Conservation (phyloP, 2,329 filamentous ascomycete genomes). For the Colletotrichum musicola region DNA sequence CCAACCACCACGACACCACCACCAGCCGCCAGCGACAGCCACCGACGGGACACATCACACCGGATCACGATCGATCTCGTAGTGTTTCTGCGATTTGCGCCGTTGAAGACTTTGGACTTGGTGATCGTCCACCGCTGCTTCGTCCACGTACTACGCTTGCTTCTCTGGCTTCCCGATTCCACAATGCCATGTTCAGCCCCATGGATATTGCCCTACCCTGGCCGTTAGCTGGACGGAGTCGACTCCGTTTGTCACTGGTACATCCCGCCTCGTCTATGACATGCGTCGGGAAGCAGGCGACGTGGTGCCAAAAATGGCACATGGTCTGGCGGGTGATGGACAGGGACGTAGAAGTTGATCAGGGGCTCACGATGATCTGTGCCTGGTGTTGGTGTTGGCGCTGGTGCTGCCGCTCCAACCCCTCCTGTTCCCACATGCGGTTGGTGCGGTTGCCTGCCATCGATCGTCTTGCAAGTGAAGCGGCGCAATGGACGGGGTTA, state of each 20-base stretch:
- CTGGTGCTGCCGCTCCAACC: not conserved
- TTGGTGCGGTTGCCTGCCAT: not conserved
- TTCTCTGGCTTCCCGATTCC: constrained; percentile 5
- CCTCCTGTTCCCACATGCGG: not conserved
- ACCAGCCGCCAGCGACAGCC: not conserved
- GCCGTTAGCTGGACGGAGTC: constrained; percentile 5
- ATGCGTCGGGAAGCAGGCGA: constrained; percentile 18
- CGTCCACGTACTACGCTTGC: constrained; percentile 20
- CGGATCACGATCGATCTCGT: constrained; percentile 21
- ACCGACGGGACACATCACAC: not conserved
- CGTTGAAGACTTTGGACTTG: not conserved
- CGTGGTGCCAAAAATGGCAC: constrained; percentile 16
- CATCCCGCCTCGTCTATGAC: not conserved
- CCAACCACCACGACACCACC: constrained; percentile 11
- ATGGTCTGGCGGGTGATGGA: constrained; percentile 18
- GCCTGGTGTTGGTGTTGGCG: not conserved
- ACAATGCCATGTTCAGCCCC: constrained; percentile 13
- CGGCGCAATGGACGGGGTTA: not conserved
- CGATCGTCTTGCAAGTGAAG: not conserved
- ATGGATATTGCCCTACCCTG: not conserved
- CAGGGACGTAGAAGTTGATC: constrained; percentile 25
- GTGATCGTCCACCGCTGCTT: constrained; percentile 12
- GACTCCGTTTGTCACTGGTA: constrained; percentile 16
- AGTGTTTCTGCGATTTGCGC: constrained; percentile 19
- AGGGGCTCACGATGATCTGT: constrained; percentile 25